Conservation (phyloP, 257 asterid species). For the Lycium barbarum region DNA sequence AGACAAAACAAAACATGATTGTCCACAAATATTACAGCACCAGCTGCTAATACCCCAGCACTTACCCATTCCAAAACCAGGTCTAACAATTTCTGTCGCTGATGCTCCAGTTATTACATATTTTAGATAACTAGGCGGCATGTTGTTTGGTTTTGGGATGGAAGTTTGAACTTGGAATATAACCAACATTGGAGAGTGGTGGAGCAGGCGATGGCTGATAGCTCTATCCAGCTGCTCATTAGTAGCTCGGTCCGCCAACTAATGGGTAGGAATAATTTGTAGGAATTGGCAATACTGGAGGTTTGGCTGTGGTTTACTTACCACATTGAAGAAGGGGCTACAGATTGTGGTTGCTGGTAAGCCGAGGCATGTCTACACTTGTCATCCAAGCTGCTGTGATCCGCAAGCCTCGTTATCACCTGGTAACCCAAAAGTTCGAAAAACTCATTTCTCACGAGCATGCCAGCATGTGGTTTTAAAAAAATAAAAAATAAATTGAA, state of each 20-base stretch:
- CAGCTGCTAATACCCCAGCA: slow-evolving; percentile 78
- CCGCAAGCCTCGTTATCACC: slow-evolving; percentile 48
- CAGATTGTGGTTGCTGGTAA: too few species aligned
- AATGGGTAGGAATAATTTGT: slow-evolving; percentile 35
- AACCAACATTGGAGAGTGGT: slow-evolving; percentile 43
- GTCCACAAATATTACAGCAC: slow-evolving; percentile 73
- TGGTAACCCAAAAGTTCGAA: slow-evolving; percentile 29
- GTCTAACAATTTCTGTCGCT: slow-evolving; percentile 41
- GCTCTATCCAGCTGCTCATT: slow-evolving; percentile 33
- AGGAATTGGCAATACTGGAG: slow-evolving; percentile 42
- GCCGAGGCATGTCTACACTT: slow-evolving; percentile 34
- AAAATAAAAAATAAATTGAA: too few species aligned
- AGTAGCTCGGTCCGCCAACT: slow-evolving; percentile 32
- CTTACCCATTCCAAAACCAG: slow-evolving; percentile 58
- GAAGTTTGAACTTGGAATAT: slow-evolving; percentile 41
- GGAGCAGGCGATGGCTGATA: slow-evolving; percentile 43
- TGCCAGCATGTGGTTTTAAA: too few species aligned
- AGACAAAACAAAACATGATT: slow-evolving; percentile 65
- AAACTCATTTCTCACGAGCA: too few species aligned
- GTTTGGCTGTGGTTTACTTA: slow-evolving; percentile 29
- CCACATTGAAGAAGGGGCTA: too few species aligned
- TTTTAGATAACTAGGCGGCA: slow-evolving; percentile 1
- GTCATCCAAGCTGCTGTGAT: slow-evolving; percentile 33
- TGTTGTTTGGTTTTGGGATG: too few species aligned
- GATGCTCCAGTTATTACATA: too few species aligned